Conservation (phyloP, 2,329 filamentous ascomycete genomes). For the Thermomyces lanuginosus region DNA sequence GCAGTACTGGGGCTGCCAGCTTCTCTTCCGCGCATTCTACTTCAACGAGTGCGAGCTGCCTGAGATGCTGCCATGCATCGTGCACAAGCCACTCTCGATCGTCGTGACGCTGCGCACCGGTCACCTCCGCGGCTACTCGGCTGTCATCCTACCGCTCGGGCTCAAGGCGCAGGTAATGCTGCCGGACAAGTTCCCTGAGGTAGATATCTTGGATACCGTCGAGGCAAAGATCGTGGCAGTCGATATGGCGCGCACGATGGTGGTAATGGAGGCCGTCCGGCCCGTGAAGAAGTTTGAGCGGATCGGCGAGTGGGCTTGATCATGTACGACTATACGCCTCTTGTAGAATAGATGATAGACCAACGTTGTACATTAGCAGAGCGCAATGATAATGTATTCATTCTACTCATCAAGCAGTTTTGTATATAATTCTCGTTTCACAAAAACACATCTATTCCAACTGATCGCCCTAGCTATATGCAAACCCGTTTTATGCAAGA, state of each 20-base stretch:
- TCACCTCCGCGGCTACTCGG: constrained; percentile 11
- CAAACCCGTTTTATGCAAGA: constrained; percentile 1
- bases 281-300: constrained; percentile 19
- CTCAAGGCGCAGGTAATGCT: constrained; percentile 15
- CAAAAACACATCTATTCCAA: constrained; percentile 3
- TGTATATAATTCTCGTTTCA: constrained; percentile 1
- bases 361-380: too few species aligned
- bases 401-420: too few species aligned
- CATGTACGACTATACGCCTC: neutral
- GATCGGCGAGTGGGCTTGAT: constrained; percentile 6
- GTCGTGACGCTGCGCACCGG: constrained; percentile 11
- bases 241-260: constrained; percentile 17
- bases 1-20: constrained; percentile 36
- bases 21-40: constrained; percentile 42
- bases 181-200: constrained; percentile 11
- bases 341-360: too few species aligned
- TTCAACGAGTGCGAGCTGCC: constrained; percentile 38
- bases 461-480: constrained; percentile 2
- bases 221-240: constrained; percentile 19
- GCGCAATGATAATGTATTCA: too few species aligned
- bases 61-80: constrained; percentile 26
- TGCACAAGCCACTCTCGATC: constrained; percentile 14
- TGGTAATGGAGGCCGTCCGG: constrained; percentile 18
- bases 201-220: constrained; percentile 18
- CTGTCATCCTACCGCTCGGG: constrained; percentile 17